phyloP scores from a whole-genome alignment of 176 grass and related monocot species.

The Alloteropsis semialata region DNA sequence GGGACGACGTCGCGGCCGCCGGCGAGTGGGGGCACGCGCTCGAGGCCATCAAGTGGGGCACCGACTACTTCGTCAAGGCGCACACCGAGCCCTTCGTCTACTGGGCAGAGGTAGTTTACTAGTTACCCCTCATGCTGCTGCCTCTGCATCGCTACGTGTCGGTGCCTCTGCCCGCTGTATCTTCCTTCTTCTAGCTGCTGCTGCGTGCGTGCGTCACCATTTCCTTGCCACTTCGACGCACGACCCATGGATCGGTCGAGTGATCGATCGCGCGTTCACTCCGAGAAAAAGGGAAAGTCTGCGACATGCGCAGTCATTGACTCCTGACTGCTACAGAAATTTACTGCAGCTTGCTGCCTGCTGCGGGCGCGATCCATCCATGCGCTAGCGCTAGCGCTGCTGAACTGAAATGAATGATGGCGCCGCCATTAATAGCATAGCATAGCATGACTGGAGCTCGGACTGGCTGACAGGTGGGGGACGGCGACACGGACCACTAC shows the following conservation, averaged over 20 bases:
- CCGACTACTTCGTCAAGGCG: conserved; percentile 96
- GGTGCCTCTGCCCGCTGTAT: not conserved
- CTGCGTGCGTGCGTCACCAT: not conserved
- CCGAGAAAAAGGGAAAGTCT: not conserved
- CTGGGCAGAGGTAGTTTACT: conserved; percentile 97
- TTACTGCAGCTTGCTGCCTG: not conserved
- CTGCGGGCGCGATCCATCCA: not conserved
- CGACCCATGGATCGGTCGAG: not conserved
- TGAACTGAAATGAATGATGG: not conserved
- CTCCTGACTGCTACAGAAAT: not conserved
- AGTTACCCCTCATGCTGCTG: rapidly evolving
- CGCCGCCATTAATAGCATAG: conserved; percentile 19
- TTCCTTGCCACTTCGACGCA: not conserved
- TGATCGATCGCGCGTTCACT: too few relatives aligned
- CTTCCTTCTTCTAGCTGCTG: not conserved
- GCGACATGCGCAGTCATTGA: conserved; percentile 2
- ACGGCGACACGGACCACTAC: conserved; percentile 94
- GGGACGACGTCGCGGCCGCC: conserved; percentile 49
- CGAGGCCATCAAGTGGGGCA: conserved; percentile 97
- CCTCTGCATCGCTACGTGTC: not conserved
- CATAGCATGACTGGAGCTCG: not conserved
- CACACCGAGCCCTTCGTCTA: conserved; percentile 80
- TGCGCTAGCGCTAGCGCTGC: too few relatives aligned
- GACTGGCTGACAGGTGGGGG: conserved; percentile 49
- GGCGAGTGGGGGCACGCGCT: conserved; percentile 61